Evolutionary conservation across 768 basidiomycete genomes (phyloP), one percentile per base, ranked within the genome.

Genomic region (Boletus pseudopeckii): DNA sequence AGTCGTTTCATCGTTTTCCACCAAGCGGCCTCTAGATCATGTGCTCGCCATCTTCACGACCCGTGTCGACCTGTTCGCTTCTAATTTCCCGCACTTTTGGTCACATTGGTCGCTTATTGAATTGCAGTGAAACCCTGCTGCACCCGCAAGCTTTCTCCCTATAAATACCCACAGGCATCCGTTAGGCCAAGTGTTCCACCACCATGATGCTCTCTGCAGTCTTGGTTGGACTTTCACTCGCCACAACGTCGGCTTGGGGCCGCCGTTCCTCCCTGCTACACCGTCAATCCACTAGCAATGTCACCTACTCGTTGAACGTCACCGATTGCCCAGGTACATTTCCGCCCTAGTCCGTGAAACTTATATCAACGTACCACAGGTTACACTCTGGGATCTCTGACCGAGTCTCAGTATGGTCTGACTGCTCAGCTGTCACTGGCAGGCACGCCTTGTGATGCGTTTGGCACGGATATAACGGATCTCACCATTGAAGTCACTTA

Each of bases 401-500:
- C 65, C 8, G 71, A 80, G 57, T 79, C 72, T 4, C 55, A 62
- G 15, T 72, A 62, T 13, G 84, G 85, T 24, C 70, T 89, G 26
- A 77, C 73, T 0, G 86, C 85, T 26, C 72, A 74, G 17, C 71
- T 89, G 5, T 68, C 64, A 34, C 73, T 89, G 7, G 76, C 79
- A 1, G 85, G 85, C 2, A 37, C 69, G 15, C 74, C 80, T 9
- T 90, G 88, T 64, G 75, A 88, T 57, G 82, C 81, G 4, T 89
- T 86, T 59, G 86, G 86, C 4, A 69, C 59, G 1, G 87, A 89
- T 58, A 71, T 87, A 32, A 43, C 66, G 0, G 68, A 82, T 54
- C 76, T 90, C 20, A 83, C 79, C n/a, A 72, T 90, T 18, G 71
- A 84, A 62, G 83, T 88, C 7, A 80, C 78, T 13, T 88, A 88